Evolutionary conservation across 768 basidiomycete genomes (phyloP).

Genomic region (Rhodotorula paludigena): DNA sequence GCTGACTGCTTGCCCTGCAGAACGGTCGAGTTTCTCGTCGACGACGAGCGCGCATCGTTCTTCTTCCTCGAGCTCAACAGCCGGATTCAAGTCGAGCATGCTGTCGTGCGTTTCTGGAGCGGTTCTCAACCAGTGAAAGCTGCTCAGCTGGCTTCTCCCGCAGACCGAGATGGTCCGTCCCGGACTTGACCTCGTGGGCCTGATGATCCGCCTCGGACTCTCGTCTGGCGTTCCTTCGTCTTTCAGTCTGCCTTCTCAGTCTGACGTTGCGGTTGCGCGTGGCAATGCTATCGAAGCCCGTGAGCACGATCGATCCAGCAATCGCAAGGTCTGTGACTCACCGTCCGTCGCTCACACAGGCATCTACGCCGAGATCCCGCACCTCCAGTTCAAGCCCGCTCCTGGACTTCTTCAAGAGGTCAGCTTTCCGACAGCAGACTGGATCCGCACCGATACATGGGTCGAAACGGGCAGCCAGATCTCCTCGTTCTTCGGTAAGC

Average conservation of each 20-base stretch:
- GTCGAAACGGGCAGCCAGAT: constrained; percentile 51
- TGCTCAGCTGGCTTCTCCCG: not conserved
- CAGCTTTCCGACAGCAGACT: constrained; percentile 44
- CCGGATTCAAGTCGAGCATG: constrained; percentile 65
- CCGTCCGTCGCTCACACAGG: constrained; percentile 34
- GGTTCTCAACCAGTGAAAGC: no score
- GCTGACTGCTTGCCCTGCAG: not conserved
- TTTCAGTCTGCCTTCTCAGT: constrained; percentile 4
- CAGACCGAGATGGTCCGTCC: constrained; percentile 27
- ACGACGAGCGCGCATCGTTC: constrained; percentile 52
- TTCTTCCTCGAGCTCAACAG: constrained; percentile 72
- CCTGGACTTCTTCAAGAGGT: constrained; percentile 63
- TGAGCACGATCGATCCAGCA: not conserved
- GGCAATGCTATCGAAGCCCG: constrained; percentile 56
- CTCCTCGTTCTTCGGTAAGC: constrained; percentile 48
- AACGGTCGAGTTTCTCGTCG: constrained; percentile 59
- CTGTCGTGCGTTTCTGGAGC: constrained; percentile 51
- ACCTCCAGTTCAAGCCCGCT: constrained; percentile 57
- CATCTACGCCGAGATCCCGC: constrained; percentile 62
- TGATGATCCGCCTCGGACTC: constrained; percentile 44
- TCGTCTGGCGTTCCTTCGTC: not conserved
- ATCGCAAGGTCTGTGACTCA: no score
- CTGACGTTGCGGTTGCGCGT: not conserved
- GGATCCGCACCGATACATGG: constrained; percentile 51
- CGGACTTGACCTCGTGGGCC: constrained; percentile 58